Evolutionary conservation across 1,284 basidiomycete genomes (phyloP).

Genomic region (Boletellus deceptivus): DNA sequence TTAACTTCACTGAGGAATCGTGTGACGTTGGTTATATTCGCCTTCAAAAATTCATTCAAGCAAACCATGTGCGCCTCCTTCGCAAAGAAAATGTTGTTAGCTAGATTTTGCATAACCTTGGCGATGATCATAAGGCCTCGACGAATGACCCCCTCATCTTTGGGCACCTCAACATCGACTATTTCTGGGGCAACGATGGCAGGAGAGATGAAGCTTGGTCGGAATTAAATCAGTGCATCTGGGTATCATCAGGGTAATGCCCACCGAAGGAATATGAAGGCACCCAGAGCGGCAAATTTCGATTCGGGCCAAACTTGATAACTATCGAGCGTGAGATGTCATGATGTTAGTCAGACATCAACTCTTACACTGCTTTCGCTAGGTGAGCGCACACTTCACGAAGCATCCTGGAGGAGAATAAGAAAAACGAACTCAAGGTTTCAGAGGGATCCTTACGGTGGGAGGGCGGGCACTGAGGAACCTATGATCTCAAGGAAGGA

Average conservation of each 20-base stretch:
- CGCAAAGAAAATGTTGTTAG: slow-evolving; percentile 90
- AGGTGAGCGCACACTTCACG: slow-evolving; percentile 87
- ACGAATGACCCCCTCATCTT: slow-evolving; percentile 59
- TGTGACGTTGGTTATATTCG: slow-evolving; percentile 78
- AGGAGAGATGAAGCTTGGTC: slow-evolving; percentile 73
- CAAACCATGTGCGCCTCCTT: slow-evolving; percentile 85
- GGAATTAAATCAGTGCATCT: slow-evolving; percentile 3
- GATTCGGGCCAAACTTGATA: slow-evolving; percentile 75
- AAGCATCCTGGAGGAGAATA: slow-evolving; percentile 60
- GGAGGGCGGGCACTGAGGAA: slow-evolving; percentile 68
- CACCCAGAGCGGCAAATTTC: slow-evolving; percentile 83
- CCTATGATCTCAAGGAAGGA: slow-evolving; percentile 77
- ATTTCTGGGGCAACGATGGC: slow-evolving; percentile 84
- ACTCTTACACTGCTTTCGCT: slow-evolving; percentile 73
- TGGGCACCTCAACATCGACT: slow-evolving; percentile 79
- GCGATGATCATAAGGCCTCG: slow-evolving; percentile 83
- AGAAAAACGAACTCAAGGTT: slow-evolving; percentile 2
- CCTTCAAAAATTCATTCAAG: slow-evolving; percentile 75
- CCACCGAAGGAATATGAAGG: slow-evolving; percentile 86
- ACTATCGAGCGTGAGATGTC: slow-evolving; percentile 29
- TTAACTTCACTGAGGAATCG: slow-evolving; percentile 81
- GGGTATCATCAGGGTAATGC: slow-evolving; percentile 13
- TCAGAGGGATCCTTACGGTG: slow-evolving; percentile 56
- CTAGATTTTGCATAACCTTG: slow-evolving; percentile 89
- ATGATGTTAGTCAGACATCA: slow-evolving; percentile 1